A percentile compares a stretch with the other conserved stretches of the same genome.
Conservation (phyloP, 2,329 filamentous ascomycete species). For the Pochonia chlamydosporia region DNA sequence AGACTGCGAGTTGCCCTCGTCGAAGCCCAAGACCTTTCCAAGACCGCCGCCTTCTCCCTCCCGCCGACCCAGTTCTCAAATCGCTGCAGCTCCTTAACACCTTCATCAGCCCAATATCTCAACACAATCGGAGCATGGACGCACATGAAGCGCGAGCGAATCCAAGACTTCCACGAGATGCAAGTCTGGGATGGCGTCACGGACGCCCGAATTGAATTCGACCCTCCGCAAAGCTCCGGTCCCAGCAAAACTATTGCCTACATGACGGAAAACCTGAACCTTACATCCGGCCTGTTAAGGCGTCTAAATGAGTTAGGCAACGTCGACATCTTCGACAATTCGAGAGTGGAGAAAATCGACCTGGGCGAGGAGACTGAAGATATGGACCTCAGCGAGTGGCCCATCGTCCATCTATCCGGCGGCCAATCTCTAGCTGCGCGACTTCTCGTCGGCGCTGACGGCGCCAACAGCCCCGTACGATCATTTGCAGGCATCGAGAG, state of each 20-base stretch:
- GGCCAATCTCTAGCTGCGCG: constrained; percentile 69
- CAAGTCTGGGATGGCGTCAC: constrained; percentile 96
- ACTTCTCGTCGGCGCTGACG: constrained; percentile 86
- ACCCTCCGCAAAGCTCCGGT: constrained; percentile 53
- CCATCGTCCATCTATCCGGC: constrained; percentile 67
- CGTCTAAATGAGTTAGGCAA: constrained; percentile 64
- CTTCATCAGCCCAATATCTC: constrained; percentile 77
- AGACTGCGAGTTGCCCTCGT: constrained; percentile 80
- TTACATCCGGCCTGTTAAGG: constrained; percentile 70
- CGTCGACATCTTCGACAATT: constrained; percentile 67
- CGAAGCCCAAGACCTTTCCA: constrained; percentile 79
- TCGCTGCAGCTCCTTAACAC: constrained; percentile 91
- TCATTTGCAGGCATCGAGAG: constrained; percentile 81
- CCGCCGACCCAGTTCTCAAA: constrained; percentile 74
- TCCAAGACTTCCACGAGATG: constrained; percentile 92
- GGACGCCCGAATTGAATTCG: constrained; percentile 82
- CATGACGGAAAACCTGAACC: constrained; percentile 93
- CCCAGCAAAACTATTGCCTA: constrained; percentile 70
- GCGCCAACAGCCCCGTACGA: constrained; percentile 89
- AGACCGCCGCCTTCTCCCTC: constrained; percentile 60
- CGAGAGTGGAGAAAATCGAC: constrained; percentile 72
- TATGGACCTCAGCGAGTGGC: constrained; percentile 80
- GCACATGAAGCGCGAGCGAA: constrained; percentile 64
- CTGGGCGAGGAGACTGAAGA: constrained; percentile 65
- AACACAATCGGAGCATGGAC: constrained; percentile 80